Evolutionary conservation across 129 eudicot species (phyloP), one percentile per base, ranked within the genome.

Genomic region (Centaurea solstitialis): DNA sequence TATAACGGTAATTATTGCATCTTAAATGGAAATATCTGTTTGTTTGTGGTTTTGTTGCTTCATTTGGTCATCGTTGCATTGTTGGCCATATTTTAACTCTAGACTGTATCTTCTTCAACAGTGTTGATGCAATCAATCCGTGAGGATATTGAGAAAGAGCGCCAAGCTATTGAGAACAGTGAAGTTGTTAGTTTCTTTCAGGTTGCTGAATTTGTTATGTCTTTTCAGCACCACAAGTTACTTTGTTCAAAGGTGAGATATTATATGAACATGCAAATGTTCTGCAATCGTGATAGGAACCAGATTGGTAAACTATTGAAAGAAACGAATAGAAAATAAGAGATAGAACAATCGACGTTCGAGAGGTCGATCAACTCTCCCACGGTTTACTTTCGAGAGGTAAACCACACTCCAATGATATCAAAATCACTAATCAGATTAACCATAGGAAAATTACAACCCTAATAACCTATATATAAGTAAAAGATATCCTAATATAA

Each of bases 121-220:
- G 99, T 86, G 85, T 82, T 95, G 77, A 93, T 91, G 98, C 98
- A 91, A 88, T 95, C 98, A 38, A 81, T 95, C 35, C 94, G 89
- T 10, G 97, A 89, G 38, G 98, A 95, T 91, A 91, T 93, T 80
- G 97, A 89, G 74, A 89, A 93, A 88, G 99, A 95, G 74, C 93
- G 91, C 84, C 96, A 81, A 77, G 89, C 88, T 38, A 83, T 95
- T 85, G 92, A 89, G 77, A 88, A 85, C 80, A 91, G 75, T 65
- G 98, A 95, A 82, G 87, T 93, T 75, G 85, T 83, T 71, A 70
- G 87, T 59, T 95, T 95, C 86, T 95, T 95, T 85, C 89, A 93
- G 81, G 97, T 95, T 33, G 95, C 98, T 66, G 91, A 88, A 64
- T 95, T 92, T 87, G 89, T 87, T 35, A 93, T 90, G 79, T 89